Evolutionary conservation across 2,329 filamentous ascomycete species (phyloP), one percentile per base, ranked within the genome.

Genomic region (Arthroderma uncinatum): DNA sequence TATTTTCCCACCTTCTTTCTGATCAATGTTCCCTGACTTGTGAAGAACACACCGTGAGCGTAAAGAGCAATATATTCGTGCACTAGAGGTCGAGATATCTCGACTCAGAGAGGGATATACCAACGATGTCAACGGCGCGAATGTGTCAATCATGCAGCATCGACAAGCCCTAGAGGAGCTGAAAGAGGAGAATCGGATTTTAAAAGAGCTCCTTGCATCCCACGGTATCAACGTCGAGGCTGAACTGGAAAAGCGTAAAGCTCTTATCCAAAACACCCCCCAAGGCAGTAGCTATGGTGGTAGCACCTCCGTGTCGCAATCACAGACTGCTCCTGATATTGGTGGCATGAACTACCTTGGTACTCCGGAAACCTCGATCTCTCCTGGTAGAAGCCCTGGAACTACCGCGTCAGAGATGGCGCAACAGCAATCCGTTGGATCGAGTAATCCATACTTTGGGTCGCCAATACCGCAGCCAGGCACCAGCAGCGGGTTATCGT

Each of bases 1-100:
- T 28, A 16, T 19, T 12, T 48, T 39, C 25, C n/a, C 40, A 28
- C n/a, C n/a, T n/a, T 53, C 1, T 33, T 50, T 42, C 34, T 53
- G 39, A 34, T 19, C 23, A 47, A 6, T 5, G 10, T 21, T 16
- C 55, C 19, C 36, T 44, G n/a, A 33, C 21, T 12, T n/a, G 12
- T n/a, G 19, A 50, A 95, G 93, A 68, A 97, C 93, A 16, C 93
- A 98, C 72, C 89, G 93, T 57, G 93, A 97, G 74, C 84, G 93
- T 63, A 97, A 97, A 71, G 93, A 97, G 73, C 81, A 90, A 65
- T 97, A 97, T 71, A 94, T 96, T 76, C 94, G 94, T 71, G 84
- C 87, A 9, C 81, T 97, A 14, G 93, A 98, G 72, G 85, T 92
- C 67, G 90, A 97, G 73, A 87, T 97, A 4, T 78, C 94, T 19